phyloP scores from a whole-genome alignment of 257 asterid genomes.

The Solanum gracilifrons region DNA sequence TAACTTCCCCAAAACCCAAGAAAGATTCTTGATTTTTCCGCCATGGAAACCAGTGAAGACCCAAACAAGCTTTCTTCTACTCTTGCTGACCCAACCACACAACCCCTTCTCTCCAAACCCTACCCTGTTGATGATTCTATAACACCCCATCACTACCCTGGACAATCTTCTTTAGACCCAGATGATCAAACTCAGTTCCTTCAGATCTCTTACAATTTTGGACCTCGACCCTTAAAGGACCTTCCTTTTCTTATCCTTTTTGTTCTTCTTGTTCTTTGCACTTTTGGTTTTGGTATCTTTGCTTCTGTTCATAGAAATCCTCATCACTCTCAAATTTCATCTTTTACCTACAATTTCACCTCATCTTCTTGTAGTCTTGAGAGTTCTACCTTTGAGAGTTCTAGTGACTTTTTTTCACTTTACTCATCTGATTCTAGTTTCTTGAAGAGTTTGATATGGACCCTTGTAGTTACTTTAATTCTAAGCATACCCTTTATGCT shows the following conservation, averaged over 20 bases:
- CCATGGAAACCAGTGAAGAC: constrained; percentile 48
- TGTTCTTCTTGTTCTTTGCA: constrained; percentile 41
- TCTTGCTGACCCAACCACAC: constrained; percentile 18
- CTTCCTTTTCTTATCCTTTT: constrained; percentile 59
- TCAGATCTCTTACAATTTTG: constrained; percentile 87
- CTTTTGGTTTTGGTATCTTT: constrained; percentile 76
- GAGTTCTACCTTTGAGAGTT: neutral
- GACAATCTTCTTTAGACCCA: constrained; percentile 27
- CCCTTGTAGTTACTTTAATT: constrained; percentile 59
- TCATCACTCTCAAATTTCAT: constrained; percentile 38
- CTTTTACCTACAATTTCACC: constrained; percentile 40
- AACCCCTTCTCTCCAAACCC: constrained; percentile 13
- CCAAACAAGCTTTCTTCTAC: constrained; percentile 39
- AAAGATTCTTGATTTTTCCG: neutral
- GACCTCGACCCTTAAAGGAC: constrained; percentile 61
- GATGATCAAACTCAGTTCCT: constrained; percentile 59
- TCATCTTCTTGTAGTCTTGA: constrained; percentile 44
- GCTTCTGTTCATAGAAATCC: constrained; percentile 64
- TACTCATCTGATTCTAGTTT: constrained; percentile 24
- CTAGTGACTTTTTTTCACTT: constrained; percentile 12
- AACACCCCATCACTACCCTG: constrained; percentile 11
- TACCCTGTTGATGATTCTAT: neutral
- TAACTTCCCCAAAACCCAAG: neutral
- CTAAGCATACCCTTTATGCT: constrained; percentile 51
- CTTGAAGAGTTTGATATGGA: constrained; percentile 67